These are phyloP conservation scores for sweet orange (Citrus sinensis) DNA, from an alignment of 345 rosid genomes.

Conservation along the genomic window DVS_A1.0 CM039163.1:51206001-51206500, in stretches of 20 bases:
- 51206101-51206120: conserved; percentile 78
- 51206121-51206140: conserved; percentile 62
- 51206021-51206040: conserved; percentile 25
- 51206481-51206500: conserved; percentile 84
- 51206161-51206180: conserved; percentile 55
- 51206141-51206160: conserved; percentile 55
- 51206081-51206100: conserved; percentile 64
- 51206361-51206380: conserved; percentile 59
- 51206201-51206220: conserved; percentile 86
- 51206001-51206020: conserved; percentile 39
- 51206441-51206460: conserved; percentile 67
- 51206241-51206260: conserved; percentile 53
- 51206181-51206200: conserved; percentile 87
- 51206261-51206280: conserved; percentile 65
- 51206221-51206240: conserved; percentile 64
- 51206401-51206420: conserved; percentile 67
- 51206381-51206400: conserved; percentile 55
- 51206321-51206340: conserved; percentile 49
- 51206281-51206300: conserved; percentile 60
- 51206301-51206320: conserved; percentile 49
- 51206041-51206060: conserved; percentile 34
- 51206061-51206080: conserved; percentile 42
- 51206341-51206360: conserved; percentile 47
- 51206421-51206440: conserved; percentile 72
- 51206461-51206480: conserved; percentile 95